A percentile compares a stretch with the other conserved stretches of the same genome.
Conservation (phyloP, 2,329 filamentous ascomycete genomes). For the Botrytis pseudocinerea region DNA sequence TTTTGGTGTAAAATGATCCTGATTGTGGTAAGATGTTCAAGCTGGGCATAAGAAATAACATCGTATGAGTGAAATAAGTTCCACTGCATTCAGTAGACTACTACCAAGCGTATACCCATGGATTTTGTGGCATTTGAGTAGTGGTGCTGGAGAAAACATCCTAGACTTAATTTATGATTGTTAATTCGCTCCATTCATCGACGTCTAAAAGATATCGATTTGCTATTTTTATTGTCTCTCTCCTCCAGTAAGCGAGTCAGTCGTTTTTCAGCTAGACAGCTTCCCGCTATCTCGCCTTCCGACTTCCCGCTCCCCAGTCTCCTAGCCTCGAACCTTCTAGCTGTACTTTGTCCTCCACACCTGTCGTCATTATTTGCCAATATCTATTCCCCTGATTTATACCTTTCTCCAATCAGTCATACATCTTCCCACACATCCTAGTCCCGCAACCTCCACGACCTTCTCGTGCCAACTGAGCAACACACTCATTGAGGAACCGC, state of each 20-base stretch:
- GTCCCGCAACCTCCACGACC: constrained; percentile 87
- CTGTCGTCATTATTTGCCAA: constrained; percentile 1
- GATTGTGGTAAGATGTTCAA: not conserved
- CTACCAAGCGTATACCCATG: not conserved
- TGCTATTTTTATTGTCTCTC: not conserved
- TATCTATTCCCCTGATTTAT: constrained; percentile 45
- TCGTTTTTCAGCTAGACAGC: not conserved
- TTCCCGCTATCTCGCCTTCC: not conserved
- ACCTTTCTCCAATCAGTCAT: constrained; percentile 97
- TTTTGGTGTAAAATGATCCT: not conserved
- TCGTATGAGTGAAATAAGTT: not conserved
- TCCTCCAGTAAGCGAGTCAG: not conserved
- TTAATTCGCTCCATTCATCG: constrained; percentile 4
- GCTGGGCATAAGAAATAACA: constrained; percentile 1
- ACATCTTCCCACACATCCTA: constrained; percentile 86
- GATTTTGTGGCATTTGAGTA: not conserved
- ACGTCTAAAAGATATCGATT: constrained; percentile 1
- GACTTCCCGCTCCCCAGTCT: not conserved
- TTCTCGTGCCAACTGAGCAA: constrained; percentile 98
- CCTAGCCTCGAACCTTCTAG: not conserved
- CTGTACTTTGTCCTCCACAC: not conserved
- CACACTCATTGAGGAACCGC: constrained; percentile 91
- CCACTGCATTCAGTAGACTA: not conserved
- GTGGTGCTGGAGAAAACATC: not conserved
- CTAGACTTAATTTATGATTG: constrained; percentile 1